Evolutionary conservation across 1,139 yeast genomes (phyloP).

Genomic region (Pichia kudriavzevii): DNA sequence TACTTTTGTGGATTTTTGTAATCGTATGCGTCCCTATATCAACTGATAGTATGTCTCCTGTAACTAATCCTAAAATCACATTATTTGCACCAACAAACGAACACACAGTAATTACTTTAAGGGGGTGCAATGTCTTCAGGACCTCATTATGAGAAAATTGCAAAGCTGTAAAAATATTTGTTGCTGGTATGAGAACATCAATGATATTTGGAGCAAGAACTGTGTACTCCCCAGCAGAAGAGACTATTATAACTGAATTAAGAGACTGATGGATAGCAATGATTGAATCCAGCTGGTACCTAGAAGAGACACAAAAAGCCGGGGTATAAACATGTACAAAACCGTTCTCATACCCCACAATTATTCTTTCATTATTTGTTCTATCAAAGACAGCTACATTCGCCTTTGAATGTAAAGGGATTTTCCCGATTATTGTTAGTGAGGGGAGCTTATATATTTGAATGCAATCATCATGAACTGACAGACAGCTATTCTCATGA

Average conservation of each 20-base stretch:
- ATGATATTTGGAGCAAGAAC: conserved; percentile 12
- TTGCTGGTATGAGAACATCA: conserved; percentile 6
- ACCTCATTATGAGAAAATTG: neutral
- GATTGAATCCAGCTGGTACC: conserved; percentile 8
- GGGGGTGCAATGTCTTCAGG: neutral
- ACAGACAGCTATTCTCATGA: conserved; percentile 2
- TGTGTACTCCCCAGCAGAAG: conserved; percentile 11
- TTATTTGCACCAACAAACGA: conserved; percentile 13
- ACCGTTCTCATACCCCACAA: conserved; percentile 7
- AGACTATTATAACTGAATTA: conserved; percentile 12
- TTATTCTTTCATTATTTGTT: neutral
- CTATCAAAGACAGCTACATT: conserved; percentile 9
- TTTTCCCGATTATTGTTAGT: neutral
- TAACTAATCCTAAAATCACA: conserved; percentile 16
- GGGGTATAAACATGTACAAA: conserved; percentile 3
- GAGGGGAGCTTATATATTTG: too few species aligned
- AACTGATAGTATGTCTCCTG: conserved; percentile 15
- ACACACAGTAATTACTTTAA: conserved; percentile 15
- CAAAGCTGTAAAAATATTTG: conserved; percentile 3
- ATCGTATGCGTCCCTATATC: conserved; percentile 6
- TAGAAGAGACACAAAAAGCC: too few species aligned
- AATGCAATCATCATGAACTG: conserved; percentile 12
- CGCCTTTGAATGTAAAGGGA: neutral
- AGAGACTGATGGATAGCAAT: conserved; percentile 13
- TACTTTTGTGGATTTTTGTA: neutral